A percentile compares a stretch with the other conserved stretches of the same genome.
phyloP scores from a whole-genome alignment of 805 yeast genomes.

The Hanseniaspora jakobsenii region DNA sequence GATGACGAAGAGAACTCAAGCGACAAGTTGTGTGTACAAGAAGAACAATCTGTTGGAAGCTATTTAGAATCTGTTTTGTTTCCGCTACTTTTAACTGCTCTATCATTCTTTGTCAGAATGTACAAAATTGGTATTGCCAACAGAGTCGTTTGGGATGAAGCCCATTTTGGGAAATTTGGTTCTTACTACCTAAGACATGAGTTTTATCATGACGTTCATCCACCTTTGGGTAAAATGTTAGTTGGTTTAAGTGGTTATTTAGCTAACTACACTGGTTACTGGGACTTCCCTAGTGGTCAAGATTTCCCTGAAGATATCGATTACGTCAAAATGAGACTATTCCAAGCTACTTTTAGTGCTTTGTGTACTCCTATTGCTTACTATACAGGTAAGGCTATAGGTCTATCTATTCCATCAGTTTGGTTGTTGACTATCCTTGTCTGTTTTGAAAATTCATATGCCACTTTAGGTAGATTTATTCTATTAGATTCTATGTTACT shows the following conservation, averaged over 20 bases:
- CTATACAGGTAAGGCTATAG: slow-evolving; percentile 51
- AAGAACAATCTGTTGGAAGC: slow-evolving; percentile 14
- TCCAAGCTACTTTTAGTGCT: slow-evolving; percentile 58
- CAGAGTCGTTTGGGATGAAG: slow-evolving; percentile 78
- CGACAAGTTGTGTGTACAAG: slow-evolving; percentile 7
- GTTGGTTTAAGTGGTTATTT: slow-evolving; percentile 66
- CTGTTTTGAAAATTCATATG: slow-evolving; percentile 53
- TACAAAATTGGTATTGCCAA: slow-evolving; percentile 45
- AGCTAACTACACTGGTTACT: slow-evolving; percentile 75
- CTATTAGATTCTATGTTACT: slow-evolving; percentile 64
- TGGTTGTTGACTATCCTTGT: slow-evolving; percentile 54
- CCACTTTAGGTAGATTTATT: slow-evolving; percentile 62
- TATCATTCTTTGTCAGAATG: slow-evolving; percentile 46
- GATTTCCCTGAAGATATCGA: slow-evolving; percentile 50
- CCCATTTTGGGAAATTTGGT: slow-evolving; percentile 81
- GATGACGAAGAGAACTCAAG: slow-evolving; percentile 19
- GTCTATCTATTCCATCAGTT: slow-evolving; percentile 39
- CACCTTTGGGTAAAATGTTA: slow-evolving; percentile 73
- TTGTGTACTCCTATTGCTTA: slow-evolving; percentile 61
- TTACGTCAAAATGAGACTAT: slow-evolving; percentile 54
- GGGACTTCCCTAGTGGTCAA: slow-evolving; percentile 58
- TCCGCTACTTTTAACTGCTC: slow-evolving; percentile 34
- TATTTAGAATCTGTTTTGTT: slow-evolving; percentile 29
- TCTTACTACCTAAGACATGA: slow-evolving; percentile 67
- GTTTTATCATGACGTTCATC: slow-evolving; percentile 78